phyloP scores from a whole-genome alignment of 1,139 yeast genomes.

The Trichomonascaceae sp. region DNA sequence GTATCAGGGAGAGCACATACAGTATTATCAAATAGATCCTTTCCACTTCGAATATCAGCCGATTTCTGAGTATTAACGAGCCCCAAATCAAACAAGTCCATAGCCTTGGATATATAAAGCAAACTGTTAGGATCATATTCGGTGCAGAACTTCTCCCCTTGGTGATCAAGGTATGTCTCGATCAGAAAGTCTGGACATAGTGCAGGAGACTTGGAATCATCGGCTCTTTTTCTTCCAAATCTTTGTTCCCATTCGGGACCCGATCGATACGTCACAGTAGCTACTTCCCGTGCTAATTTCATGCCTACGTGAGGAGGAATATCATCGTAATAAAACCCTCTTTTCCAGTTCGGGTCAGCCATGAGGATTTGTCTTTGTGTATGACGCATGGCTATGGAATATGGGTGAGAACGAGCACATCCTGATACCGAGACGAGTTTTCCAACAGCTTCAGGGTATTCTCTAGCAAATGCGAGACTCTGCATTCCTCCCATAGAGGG shows the following conservation, averaged over 20 bases:
- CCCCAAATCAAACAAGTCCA: conserved; percentile 91
- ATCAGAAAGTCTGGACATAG: conserved; percentile 88
- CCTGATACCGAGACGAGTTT: conserved; percentile 77
- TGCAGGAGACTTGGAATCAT: conserved; percentile 73
- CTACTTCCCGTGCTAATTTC: conserved; percentile 90
- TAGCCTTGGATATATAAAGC: conserved; percentile 81
- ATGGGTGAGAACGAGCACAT: conserved; percentile 91
- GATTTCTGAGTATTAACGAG: conserved; percentile 42
- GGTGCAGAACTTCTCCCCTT: conserved; percentile 86
- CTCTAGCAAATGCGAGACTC: conserved; percentile 79
- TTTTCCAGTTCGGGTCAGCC: conserved; percentile 93
- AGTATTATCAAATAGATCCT: conserved; percentile 16
- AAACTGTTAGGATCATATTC: conserved; percentile 91
- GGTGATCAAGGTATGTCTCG: conserved; percentile 89
- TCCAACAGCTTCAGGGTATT: conserved; percentile 69
- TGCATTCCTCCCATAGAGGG: conserved; percentile 99
- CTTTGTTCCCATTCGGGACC: conserved; percentile 97
- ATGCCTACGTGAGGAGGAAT: conserved; percentile 91
- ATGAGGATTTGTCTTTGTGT: conserved; percentile 88
- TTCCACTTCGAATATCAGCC: conserved; percentile 28
- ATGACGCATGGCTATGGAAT: conserved; percentile 88
- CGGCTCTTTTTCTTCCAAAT: conserved; percentile 83
- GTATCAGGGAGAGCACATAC: conserved; percentile 43
- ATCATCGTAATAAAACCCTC: conserved; percentile 76
- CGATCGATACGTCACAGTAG: conserved; percentile 87